Conservation (phyloP, 2,329 filamentous ascomycete species). For the Lachnellula suecica region DNA sequence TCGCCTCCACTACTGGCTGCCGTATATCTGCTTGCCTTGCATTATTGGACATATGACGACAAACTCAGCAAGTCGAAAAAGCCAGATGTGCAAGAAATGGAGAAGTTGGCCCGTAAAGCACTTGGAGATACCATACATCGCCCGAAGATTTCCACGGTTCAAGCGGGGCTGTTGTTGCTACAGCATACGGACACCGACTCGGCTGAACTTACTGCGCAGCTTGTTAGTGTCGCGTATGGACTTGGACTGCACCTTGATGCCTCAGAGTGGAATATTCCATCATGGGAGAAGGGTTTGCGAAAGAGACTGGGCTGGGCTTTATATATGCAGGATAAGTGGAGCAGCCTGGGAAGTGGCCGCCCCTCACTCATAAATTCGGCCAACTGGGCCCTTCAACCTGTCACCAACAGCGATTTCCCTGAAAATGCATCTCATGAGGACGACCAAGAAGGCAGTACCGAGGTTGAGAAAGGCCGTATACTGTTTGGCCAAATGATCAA, state of each 20-base stretch:
- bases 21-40: slow-evolving; percentile 61
- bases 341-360: slow-evolving; percentile 55
- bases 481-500: slow-evolving; percentile 51
- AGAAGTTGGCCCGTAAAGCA: slow-evolving; percentile 41
- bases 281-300: slow-evolving; percentile 61
- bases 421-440: slow-evolving; percentile 30
- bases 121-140: slow-evolving; percentile 48
- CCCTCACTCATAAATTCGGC: slow-evolving; percentile 52
- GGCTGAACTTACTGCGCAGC: slow-evolving; percentile 41
- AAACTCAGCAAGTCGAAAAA: slow-evolving; percentile 45
- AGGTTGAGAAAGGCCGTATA: slow-evolving; percentile 44
- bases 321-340: slow-evolving; percentile 66
- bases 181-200: slow-evolving; percentile 37
- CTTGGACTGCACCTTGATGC: slow-evolving; percentile 62
- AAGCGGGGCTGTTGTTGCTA: slow-evolving; percentile 53
- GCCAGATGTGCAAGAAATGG: slow-evolving; percentile 39
- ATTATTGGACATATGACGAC: slow-evolving; percentile 60
- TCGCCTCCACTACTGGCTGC: slow-evolving; percentile 58
- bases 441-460: slow-evolving; percentile 37
- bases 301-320: slow-evolving; percentile 63
- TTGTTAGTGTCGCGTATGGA: slow-evolving; percentile 54
- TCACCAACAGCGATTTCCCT: slow-evolving; percentile 45
- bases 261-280: slow-evolving; percentile 59
- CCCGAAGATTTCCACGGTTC: slow-evolving; percentile 55
- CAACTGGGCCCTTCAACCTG: slow-evolving; percentile 54